These are phyloP conservation scores for Avicennia marina DNA, from an alignment of 257 asterid genomes.

Conservation along the genomic window DNA sequence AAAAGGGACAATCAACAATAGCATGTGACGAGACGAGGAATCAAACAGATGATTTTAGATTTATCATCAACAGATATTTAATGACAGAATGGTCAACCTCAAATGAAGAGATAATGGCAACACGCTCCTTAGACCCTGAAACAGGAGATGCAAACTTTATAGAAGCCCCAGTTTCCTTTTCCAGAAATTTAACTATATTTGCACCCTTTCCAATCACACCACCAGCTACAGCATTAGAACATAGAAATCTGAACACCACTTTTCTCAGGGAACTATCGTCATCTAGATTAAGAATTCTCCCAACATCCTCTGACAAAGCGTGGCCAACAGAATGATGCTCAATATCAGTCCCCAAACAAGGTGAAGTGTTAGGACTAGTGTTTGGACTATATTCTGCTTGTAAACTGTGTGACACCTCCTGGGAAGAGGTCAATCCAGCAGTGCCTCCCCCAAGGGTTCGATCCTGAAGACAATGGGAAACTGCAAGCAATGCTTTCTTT, in stretches of 20 bases:
- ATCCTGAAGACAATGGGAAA: slow-evolving; percentile 47
- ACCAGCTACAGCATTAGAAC: slow-evolving; percentile 42
- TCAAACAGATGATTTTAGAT: neutral
- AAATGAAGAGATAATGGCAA: slow-evolving; percentile 43
- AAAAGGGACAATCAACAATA: neutral
- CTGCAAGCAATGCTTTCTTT: slow-evolving; percentile 47
- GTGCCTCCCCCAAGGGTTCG: slow-evolving; percentile 25
- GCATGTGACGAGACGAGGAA: neutral
- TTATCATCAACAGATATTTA: slow-evolving; percentile 16
- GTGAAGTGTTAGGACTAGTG: neutral
- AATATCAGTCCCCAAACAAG: slow-evolving; percentile 16
- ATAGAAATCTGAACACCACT: slow-evolving; percentile 47
- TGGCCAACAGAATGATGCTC: slow-evolving; percentile 27
- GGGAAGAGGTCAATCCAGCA: slow-evolving; percentile 18
- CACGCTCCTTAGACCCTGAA: slow-evolving; percentile 46
- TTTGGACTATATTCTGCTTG: slow-evolving; percentile 17
- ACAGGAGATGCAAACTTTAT: slow-evolving; percentile 42
- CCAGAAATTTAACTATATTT: slow-evolving; percentile 34
- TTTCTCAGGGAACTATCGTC: slow-evolving; percentile 25
- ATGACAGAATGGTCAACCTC: slow-evolving; percentile 33
- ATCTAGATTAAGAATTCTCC: slow-evolving; percentile 31
- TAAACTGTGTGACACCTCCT: slow-evolving; percentile 14
- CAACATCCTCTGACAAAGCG: slow-evolving; percentile 33
- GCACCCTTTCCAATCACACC: slow-evolving; percentile 57
- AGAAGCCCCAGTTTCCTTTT: slow-evolving; percentile 56